Percentiles rank a stretch among this genome's conserved stretches.
Evolutionary conservation across 352 stramenopile species (phyloP).

Genomic region (Discostella stelligera): DNA sequence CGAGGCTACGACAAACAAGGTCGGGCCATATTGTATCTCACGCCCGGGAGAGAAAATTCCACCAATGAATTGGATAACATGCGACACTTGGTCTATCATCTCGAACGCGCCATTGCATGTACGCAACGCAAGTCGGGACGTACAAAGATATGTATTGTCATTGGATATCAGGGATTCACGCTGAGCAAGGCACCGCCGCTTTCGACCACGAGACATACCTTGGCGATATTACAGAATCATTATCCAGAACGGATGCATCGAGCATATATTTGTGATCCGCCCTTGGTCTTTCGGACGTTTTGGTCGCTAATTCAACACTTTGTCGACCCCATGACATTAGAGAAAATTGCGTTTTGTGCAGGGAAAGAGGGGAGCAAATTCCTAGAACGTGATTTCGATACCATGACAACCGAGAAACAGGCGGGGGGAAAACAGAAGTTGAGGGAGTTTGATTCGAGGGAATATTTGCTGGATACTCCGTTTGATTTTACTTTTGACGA

Average conservation of each 20-base stretch:
- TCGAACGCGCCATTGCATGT: conserved; percentile 73
- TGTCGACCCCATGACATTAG: conserved; percentile 70
- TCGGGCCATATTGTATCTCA: conserved; percentile 67
- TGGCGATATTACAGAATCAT: conserved; percentile 73
- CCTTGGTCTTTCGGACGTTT: conserved; percentile 72
- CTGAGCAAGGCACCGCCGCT: conserved; percentile 61
- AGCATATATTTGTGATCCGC: conserved; percentile 69
- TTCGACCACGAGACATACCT: conserved; percentile 55
- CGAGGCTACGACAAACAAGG: conserved; percentile 61
- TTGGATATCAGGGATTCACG: conserved; percentile 71
- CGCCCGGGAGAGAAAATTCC: conserved; percentile 64
- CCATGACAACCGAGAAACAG: conserved; percentile 41
- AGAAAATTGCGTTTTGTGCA: conserved; percentile 70
- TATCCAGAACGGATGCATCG: conserved; percentile 72
- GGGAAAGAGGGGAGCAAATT: conserved; percentile 47
- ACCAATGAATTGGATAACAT: conserved; percentile 71
- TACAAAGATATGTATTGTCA: conserved; percentile 72
- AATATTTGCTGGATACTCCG: conserved; percentile 64
- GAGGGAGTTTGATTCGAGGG: conserved; percentile 54
- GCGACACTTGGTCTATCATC: conserved; percentile 73
- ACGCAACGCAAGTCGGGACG: conserved; percentile 49
- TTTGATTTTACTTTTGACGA: conserved; percentile 69
- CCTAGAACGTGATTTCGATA: conserved; percentile 41
- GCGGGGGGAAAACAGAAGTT: conserved; percentile 28
- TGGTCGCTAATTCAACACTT: conserved; percentile 69